A percentile compares a stretch with the other conserved stretches of the same genome.
These are phyloP conservation scores for Trichomonascaceae sp. DNA, from an alignment of 1,139 yeast genomes.

Conservation along the genomic window DNA sequence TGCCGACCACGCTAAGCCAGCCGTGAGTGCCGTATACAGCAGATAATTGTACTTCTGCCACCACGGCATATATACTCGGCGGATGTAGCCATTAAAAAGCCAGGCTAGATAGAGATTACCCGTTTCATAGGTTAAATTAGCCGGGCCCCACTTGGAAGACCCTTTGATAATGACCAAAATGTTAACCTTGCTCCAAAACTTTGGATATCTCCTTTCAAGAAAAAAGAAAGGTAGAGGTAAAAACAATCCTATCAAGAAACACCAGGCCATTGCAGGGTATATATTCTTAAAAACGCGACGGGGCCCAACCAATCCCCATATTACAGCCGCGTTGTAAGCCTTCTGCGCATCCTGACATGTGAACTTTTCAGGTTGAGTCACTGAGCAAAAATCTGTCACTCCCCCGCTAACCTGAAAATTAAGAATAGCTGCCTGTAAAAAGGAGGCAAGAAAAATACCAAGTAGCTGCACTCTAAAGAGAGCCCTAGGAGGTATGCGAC, in stretches of 20 bases:
- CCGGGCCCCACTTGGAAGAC: constrained; percentile 42
- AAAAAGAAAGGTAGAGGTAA: constrained; percentile 43
- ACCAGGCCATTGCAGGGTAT: constrained; percentile 44
- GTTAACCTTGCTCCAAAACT: constrained; percentile 30
- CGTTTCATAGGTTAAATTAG: constrained; percentile 44
- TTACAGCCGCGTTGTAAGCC: constrained; percentile 48
- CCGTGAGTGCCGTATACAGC: constrained; percentile 48
- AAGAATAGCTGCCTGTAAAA: constrained; percentile 44
- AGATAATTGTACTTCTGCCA: constrained; percentile 49
- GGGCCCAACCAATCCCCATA: constrained; percentile 68
- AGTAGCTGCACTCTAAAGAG: constrained; percentile 51
- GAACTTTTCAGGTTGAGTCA: constrained; percentile 25
- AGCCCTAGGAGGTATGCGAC: constrained; percentile 54
- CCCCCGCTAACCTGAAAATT: constrained; percentile 42
- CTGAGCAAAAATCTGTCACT: constrained; percentile 28
- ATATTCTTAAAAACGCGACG: constrained; percentile 45
- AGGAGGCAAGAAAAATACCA: constrained; percentile 34
- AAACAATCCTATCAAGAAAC: constrained; percentile 25
- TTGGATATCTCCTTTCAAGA: constrained; percentile 28
- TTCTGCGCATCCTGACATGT: constrained; percentile 38
- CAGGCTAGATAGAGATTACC: constrained; percentile 48
- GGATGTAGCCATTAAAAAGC: constrained; percentile 49
- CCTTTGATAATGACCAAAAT: constrained; percentile 46
- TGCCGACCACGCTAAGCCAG: constrained; percentile 40
- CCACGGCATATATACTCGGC: constrained; percentile 42